phyloP scores from a whole-genome alignment of 139 green algal species.

The Axilococcus clingmanii region DNA sequence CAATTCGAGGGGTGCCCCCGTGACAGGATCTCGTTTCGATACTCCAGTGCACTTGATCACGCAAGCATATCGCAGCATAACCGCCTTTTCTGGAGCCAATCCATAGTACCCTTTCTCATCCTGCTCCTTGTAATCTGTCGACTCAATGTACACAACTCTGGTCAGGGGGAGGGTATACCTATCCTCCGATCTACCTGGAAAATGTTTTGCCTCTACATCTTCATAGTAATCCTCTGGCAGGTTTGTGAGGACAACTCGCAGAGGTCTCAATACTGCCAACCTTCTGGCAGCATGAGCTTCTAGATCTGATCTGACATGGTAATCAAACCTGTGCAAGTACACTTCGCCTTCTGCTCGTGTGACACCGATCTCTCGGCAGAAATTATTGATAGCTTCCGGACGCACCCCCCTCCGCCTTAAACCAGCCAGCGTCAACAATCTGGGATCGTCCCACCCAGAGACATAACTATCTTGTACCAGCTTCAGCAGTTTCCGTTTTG shows the following conservation, averaged over 20 bases:
- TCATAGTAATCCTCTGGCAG: conserved; percentile 54
- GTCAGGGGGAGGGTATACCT: conserved; percentile 62
- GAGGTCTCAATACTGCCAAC: conserved; percentile 83
- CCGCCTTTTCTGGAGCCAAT: conserved; percentile 83
- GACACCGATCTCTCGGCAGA: conserved; percentile 84
- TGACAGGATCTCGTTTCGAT: conserved; percentile 24
- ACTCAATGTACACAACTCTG: conserved; percentile 89
- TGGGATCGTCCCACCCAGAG: conserved; percentile 93
- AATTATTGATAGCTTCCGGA: conserved; percentile 83
- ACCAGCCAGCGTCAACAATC: conserved; percentile 85
- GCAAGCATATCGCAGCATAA: conserved; percentile 93
- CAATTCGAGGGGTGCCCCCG: conserved; percentile 56
- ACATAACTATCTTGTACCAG: conserved; percentile 76
- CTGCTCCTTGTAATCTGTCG: conserved; percentile 79
- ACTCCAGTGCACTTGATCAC: conserved; percentile 66
- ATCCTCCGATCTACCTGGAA: conserved; percentile 51
- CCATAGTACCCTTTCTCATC: conserved; percentile 92
- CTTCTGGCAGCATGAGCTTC: conserved; percentile 48
- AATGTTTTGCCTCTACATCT: conserved; percentile 54
- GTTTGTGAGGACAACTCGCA: conserved; percentile 79
- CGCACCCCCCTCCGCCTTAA: conserved; percentile 81
- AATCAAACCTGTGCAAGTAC: conserved; percentile 80
- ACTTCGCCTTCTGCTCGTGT: conserved; percentile 80
- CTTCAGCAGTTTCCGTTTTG: conserved; percentile 93
- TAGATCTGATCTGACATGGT: conserved; percentile 62